A percentile compares a stretch with the other conserved stretches of the same genome.
phyloP scores from a whole-genome alignment of 1,284 basidiomycete genomes.

The Erythrobasidium hasegawianum region DNA sequence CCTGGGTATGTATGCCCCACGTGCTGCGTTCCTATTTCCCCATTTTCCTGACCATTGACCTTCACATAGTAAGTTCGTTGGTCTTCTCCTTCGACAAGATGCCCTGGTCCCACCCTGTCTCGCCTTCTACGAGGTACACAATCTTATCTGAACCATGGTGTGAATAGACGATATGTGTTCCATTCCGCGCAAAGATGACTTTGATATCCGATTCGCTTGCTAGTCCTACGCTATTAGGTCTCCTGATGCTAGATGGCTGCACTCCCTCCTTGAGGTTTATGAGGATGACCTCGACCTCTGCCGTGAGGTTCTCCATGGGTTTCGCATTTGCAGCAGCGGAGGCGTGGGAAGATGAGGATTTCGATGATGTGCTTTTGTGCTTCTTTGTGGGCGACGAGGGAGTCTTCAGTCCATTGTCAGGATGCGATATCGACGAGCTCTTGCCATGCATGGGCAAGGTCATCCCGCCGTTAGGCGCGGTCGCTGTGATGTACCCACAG shows the following conservation, averaged over 20 bases:
- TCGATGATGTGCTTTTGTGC: not conserved
- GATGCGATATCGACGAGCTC: not conserved
- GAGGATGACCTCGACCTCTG: slow-evolving; percentile 1
- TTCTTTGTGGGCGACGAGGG: not conserved
- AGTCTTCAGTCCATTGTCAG: not conserved
- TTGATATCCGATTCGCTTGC: not conserved
- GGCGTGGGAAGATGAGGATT: not conserved
- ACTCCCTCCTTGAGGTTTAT: slow-evolving; percentile 3
- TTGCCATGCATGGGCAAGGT: not conserved
- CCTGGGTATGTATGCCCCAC: too few species aligned
- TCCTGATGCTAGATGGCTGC: not conserved
- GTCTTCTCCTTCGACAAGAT: not conserved
- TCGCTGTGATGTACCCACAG: not conserved
- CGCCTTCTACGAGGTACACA: not conserved
- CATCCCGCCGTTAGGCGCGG: not conserved
- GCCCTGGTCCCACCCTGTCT: not conserved
- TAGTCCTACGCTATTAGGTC: not conserved
- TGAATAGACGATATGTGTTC: not conserved
- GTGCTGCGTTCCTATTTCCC: too few species aligned
- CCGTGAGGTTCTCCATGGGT: not conserved
- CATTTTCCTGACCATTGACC: too few species aligned
- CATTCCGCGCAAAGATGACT: not conserved
- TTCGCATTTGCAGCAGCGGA: not conserved
- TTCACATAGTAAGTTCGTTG: not conserved
- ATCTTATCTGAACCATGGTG: not conserved